phyloP scores from a whole-genome alignment of 179 eudicot species.

The Drosera spatulata region DNA sequence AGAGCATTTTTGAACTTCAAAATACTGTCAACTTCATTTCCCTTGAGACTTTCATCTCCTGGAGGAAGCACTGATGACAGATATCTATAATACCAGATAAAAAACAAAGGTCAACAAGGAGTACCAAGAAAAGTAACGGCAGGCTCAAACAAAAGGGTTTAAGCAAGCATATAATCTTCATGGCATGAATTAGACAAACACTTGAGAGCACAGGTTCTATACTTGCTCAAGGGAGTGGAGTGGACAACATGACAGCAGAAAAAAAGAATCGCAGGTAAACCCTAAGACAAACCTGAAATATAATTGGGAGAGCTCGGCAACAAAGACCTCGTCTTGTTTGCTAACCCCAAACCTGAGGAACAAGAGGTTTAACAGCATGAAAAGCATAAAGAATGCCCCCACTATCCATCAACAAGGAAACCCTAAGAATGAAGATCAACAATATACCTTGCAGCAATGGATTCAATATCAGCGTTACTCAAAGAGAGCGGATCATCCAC shows the following conservation, averaged over 20 bases:
- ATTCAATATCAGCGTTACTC: conserved; percentile 58
- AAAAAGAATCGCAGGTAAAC: no score
- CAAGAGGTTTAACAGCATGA: background rate
- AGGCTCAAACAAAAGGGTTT: no score
- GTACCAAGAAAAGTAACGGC: background rate
- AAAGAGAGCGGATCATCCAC: conserved; percentile 43
- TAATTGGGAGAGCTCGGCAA: conserved; percentile 72
- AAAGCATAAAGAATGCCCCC: background rate
- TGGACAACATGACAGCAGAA: conserved; percentile 18
- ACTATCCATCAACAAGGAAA: background rate
- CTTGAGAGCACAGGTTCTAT: no score
- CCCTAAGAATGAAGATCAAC: background rate
- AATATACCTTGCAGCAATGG: conserved; percentile 54
- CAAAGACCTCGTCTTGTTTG: conserved; percentile 78
- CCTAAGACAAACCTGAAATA: conserved; percentile 51
- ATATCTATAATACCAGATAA: conserved; percentile 34
- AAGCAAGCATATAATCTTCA: no score
- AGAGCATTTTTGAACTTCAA: conserved; percentile 59
- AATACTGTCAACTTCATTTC: conserved; percentile 74
- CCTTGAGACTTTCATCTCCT: conserved; percentile 72
- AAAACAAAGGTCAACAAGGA: background rate
- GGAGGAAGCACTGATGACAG: conserved; percentile 70
- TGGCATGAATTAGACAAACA: no score
- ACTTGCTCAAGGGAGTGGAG: no score
- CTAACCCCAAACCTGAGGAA: conserved; percentile 71